phyloP scores from a whole-genome alignment of 2,329 filamentous ascomycete species.

The Paraconiothyrium sp. region DNA sequence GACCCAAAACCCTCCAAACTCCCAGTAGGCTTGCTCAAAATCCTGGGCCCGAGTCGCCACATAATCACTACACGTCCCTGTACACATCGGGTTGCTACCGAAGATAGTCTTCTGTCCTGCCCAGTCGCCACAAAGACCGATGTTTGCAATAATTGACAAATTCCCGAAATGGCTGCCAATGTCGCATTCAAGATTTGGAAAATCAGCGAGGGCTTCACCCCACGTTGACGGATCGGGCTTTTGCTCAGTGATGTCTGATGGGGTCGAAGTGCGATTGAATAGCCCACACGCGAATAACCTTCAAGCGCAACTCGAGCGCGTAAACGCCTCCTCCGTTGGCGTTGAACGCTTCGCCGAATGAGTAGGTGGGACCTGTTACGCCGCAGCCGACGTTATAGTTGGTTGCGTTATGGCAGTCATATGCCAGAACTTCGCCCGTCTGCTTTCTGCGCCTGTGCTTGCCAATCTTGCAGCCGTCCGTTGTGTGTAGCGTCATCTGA shows the following conservation, averaged over 20 bases:
- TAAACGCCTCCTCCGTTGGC: constrained; percentile 47
- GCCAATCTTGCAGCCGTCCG: constrained; percentile 28
- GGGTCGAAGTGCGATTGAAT: constrained; percentile 36
- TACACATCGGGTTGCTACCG: constrained; percentile 49
- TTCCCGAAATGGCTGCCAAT: constrained; percentile 55
- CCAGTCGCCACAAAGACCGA: constrained; percentile 63
- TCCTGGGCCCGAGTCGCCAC: constrained; percentile 26
- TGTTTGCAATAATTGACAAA: constrained; percentile 54
- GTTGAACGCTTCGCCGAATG: constrained; percentile 41
- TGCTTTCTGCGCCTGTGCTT: constrained; percentile 40
- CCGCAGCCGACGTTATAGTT: constrained; percentile 43
- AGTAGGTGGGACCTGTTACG: constrained; percentile 30
- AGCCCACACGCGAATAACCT: constrained; percentile 54
- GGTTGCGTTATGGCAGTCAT: constrained; percentile 51
- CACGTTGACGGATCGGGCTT: constrained; percentile 30
- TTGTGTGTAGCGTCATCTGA: constrained; percentile 41
- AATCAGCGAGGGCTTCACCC: constrained; percentile 37
- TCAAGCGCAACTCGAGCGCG: constrained; percentile 45
- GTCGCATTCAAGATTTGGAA: constrained; percentile 47
- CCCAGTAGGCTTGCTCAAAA: constrained; percentile 40
- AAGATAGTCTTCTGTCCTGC: constrained; percentile 55
- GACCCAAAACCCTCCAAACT: constrained; percentile 38
- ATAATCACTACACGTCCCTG: constrained; percentile 50
- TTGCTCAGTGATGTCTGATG: constrained; percentile 20
- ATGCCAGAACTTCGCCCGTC: constrained; percentile 55